phyloP scores from a whole-genome alignment of 306 rosid genomes.

The Quillaja saponaria region DNA sequence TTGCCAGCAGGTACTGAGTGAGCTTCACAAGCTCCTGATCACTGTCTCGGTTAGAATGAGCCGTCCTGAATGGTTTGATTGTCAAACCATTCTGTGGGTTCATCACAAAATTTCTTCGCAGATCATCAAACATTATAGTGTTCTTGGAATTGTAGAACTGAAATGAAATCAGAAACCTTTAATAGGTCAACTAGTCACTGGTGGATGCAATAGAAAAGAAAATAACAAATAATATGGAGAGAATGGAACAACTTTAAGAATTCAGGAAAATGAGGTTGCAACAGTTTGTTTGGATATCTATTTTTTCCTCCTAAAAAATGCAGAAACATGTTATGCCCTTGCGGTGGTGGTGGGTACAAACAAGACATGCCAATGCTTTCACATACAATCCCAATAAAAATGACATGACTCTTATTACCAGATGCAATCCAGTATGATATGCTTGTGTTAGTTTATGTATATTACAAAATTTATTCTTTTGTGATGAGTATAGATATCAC shows the following conservation, averaged over 20 bases:
- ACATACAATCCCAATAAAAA: background rate
- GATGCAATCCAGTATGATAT: background rate
- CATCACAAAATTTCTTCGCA: conserved; percentile 92
- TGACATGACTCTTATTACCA: conserved; percentile 6
- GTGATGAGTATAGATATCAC: too few relatives aligned
- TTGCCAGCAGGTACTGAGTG: conserved; percentile 82
- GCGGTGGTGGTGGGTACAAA: conserved; percentile 7
- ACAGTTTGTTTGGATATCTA: background rate
- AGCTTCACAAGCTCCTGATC: conserved; percentile 89
- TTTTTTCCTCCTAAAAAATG: background rate
- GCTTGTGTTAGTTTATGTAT: background rate
- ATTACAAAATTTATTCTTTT: background rate
- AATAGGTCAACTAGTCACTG: conserved; percentile 19
- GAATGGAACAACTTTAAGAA: conserved; percentile 14
- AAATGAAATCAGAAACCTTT: conserved; percentile 32
- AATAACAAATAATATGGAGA: background rate
- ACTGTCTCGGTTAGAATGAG: conserved; percentile 77
- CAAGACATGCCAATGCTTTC: background rate
- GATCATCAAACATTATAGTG: conserved; percentile 91
- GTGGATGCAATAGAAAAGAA: background rate
- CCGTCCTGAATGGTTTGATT: conserved; percentile 95
- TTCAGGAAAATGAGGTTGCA: conserved; percentile 8
- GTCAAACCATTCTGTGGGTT: conserved; percentile 92
- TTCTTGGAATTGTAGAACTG: conserved; percentile 81
- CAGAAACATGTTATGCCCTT: background rate